Percentiles rank a stretch among this genome's conserved stretches.
phyloP scores from a whole-genome alignment of 192 early-diverging fungal species.

The Coemansia sp. region DNA sequence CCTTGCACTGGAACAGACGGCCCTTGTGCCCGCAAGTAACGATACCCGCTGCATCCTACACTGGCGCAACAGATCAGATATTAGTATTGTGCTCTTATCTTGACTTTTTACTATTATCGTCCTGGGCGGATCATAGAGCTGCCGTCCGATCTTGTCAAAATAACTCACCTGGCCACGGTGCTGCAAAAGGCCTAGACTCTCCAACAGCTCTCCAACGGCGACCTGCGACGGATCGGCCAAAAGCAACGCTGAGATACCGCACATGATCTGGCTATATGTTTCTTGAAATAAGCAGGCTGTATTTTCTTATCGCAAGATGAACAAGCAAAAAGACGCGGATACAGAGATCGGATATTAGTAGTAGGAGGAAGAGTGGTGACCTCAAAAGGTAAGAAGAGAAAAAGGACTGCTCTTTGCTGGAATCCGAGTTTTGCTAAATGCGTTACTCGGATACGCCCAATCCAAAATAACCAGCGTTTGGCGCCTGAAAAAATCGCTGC shows the following conservation, averaged over 20 bases:
- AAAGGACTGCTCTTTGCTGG: background rate
- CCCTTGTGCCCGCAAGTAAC: conserved; percentile 97
- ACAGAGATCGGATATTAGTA: background rate
- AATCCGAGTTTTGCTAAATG: background rate
- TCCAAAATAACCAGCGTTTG: background rate
- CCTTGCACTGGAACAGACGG: conserved; percentile 97
- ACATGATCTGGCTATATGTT: conserved; percentile 62
- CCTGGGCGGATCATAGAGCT: background rate
- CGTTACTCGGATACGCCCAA: background rate
- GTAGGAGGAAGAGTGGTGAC: conserved; percentile 1
- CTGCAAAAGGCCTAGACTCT: conserved; percentile 91
- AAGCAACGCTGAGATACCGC: conserved; percentile 83
- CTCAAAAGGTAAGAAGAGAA: conserved; percentile 19
- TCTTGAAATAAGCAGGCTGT: background rate
- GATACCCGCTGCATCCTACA: conserved; percentile 98
- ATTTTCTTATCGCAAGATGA: background rate
- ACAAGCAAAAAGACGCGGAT: background rate
- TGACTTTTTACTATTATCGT: too few species aligned
- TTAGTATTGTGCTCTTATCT: background rate
- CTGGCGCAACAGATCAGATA: background rate
- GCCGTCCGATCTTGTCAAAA: background rate
- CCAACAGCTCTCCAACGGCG: conserved; percentile 87
- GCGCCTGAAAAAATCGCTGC: background rate
- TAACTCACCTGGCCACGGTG: conserved; percentile 93
- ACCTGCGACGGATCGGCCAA: conserved; percentile 72